A percentile compares a stretch with the other conserved stretches of the same genome.
phyloP scores from a whole-genome alignment of 2,329 filamentous ascomycete genomes.

The Pyrenochaeta sp. region DNA sequence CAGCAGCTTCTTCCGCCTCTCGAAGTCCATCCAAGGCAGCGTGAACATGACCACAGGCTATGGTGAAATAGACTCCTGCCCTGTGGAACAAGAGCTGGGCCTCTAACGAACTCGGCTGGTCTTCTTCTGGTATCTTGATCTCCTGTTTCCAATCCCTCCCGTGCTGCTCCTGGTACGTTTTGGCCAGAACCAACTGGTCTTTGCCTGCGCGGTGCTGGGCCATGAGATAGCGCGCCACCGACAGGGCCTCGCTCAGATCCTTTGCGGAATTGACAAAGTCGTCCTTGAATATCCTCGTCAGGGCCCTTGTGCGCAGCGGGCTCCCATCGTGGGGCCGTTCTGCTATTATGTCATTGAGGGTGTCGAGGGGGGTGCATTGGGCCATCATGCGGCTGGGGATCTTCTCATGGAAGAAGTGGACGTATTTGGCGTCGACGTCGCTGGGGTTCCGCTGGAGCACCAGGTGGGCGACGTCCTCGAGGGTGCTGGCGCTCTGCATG shows the following conservation, averaged over 20 bases:
- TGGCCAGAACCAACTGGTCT: constrained; percentile 62
- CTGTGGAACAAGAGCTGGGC: constrained; percentile 79
- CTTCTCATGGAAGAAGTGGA: constrained; percentile 94
- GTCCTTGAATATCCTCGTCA: constrained; percentile 77
- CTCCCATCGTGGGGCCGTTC: constrained; percentile 70
- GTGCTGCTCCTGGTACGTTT: constrained; percentile 49
- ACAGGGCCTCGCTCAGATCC: constrained; percentile 74
- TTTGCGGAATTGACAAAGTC: constrained; percentile 73
- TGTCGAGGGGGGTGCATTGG: constrained; percentile 71
- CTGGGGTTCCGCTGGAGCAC: constrained; percentile 74
- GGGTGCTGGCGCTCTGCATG: constrained; percentile 79
- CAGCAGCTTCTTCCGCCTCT: constrained; percentile 47
- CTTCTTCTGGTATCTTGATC: constrained; percentile 63
- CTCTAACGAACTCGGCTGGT: constrained; percentile 78
- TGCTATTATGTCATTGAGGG: constrained; percentile 72
- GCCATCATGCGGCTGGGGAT: constrained; percentile 78
- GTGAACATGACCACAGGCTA: constrained; percentile 72
- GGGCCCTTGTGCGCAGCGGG: constrained; percentile 74
- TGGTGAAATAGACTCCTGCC: constrained; percentile 72
- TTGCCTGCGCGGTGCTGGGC: constrained; percentile 60
- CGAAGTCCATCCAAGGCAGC: constrained; percentile 61
- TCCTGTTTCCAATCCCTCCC: constrained; percentile 59
- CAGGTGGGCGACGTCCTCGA: constrained; percentile 77
- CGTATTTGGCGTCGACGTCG: constrained; percentile 79
- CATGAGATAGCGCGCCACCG: constrained; percentile 60